Base-by-base conservation (phyloP, 371 early-diverging fungal species). In the Mortierella sp. region DNA sequence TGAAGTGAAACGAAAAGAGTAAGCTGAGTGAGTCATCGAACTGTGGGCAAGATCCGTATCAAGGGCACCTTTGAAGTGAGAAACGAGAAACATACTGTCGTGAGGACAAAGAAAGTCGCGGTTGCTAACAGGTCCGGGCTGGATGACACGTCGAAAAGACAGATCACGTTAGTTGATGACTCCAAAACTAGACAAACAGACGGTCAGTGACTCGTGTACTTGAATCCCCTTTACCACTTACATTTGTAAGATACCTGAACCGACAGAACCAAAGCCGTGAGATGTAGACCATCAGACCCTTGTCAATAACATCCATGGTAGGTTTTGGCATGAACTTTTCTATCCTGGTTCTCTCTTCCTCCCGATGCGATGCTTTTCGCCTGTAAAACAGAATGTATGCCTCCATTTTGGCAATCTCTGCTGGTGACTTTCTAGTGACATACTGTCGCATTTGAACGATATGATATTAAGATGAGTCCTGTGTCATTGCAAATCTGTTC, bases 81-180 rank as follows among this genome's bases (percentile, higher is more conserved):
- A 28, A 3, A 10, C 21, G 7, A 22, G 24, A 16, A 25, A 34
- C 60, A 24, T 63, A 73, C 80, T 67, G 48, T 79, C 80, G 45
- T 80, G 80, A 9, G 70, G 59, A 47, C 80, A 80, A 5, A 80
- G 41, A 46, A 80, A 80, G 37, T 80, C 80, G 22, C 66, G 79
- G 40, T 80, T 80, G 44, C 79, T 70, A 27, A 80, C 63, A 9
- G 79, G 79, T 16, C 80, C 80, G 41, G 80, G 80, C 80, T 80
- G 49, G 40, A 41, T 31, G 1, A 44, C 16, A 27, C 29, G 10
- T 31, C 12, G 8, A 58, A 39, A 9, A 60, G 3, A 44, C 16
- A 6, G 5, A 16, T 5, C 21, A 5, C 8, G 5, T 44, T 44
- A 10, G 12, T 27, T 3, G n/a, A 19, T 16, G 21, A 28, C 45